These are phyloP conservation scores for Cyberlindnera euphorbiae DNA, from an alignment of 805 yeast genomes.

Conservation along the genomic window DNA sequence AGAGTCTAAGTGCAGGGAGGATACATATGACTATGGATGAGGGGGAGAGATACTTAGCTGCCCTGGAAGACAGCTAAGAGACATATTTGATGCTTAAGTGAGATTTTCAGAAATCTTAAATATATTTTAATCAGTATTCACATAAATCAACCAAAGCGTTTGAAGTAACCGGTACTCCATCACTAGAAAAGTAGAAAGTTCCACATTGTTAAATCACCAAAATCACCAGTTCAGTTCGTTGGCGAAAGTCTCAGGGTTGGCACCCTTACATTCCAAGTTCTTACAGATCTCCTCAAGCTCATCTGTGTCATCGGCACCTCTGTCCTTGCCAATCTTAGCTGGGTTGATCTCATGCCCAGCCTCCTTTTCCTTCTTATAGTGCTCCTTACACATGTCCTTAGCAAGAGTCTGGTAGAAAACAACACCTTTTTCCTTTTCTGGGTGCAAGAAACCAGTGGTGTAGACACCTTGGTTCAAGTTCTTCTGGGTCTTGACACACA, in stretches of 20 bases:
- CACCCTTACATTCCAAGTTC: slow-evolving; percentile 45
- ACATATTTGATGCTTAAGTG: no score
- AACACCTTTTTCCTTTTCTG: slow-evolving; percentile 55
- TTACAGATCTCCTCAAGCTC: slow-evolving; percentile 48
- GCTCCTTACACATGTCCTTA: slow-evolving; percentile 53
- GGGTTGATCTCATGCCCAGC: slow-evolving; percentile 48
- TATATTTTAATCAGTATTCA: no score
- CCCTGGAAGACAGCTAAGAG: no score
- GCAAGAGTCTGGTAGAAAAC: slow-evolving; percentile 52
- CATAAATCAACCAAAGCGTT: no score
- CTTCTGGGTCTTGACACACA: slow-evolving; percentile 55
- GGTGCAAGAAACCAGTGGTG: slow-evolving; percentile 55
- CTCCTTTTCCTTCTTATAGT: slow-evolving; percentile 40
- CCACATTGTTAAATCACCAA: background rate
- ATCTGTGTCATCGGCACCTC: slow-evolving; percentile 37
- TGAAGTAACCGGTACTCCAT: background rate
- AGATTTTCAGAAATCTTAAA: no score
- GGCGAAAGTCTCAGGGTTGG: slow-evolving; percentile 32
- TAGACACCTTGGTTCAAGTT: slow-evolving; percentile 58
- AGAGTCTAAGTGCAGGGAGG: no score
- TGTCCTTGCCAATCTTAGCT: slow-evolving; percentile 36
- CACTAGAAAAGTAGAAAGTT: background rate
- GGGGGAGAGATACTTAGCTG: no score
- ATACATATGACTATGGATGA: no score
- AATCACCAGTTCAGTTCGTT: slow-evolving; percentile 23